These are phyloP conservation scores for Populus tomentosa DNA, from an alignment of 441 rosid species.

Conservation along the genomic window DNA sequence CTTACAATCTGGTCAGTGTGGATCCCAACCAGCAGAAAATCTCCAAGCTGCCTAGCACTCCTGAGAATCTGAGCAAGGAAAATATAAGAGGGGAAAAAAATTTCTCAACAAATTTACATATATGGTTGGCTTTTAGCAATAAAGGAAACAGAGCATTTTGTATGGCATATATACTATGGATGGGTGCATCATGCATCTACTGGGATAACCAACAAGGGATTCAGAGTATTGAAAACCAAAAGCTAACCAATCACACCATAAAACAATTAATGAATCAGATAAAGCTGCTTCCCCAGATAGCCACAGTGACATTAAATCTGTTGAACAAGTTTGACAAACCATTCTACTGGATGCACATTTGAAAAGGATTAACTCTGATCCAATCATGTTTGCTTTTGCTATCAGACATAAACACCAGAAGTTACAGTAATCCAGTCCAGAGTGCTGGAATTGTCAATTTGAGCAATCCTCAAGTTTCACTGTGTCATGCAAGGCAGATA, in stretches of 20 bases:
- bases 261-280: neutral
- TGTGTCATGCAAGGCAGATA: neutral
- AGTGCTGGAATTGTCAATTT: neutral
- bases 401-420: neutral
- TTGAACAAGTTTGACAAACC: neutral
- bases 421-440: neutral
- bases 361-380: neutral
- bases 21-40: slow-evolving; percentile 84
- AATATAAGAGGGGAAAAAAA: neutral
- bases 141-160: neutral
- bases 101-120: neutral
- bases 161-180: neutral
- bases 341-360: neutral
- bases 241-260: neutral
- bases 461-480: neutral
- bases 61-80: slow-evolving; percentile 58
- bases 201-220: neutral
- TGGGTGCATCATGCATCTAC: neutral
- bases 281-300: neutral
- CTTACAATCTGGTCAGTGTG: slow-evolving; percentile 84
- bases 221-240: neutral
- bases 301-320: neutral
- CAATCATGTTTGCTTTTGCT: neutral
- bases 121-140: neutral
- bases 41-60: slow-evolving; percentile 86